Percentiles rank a stretch among this genome's conserved stretches.
Evolutionary conservation across 2,329 filamentous ascomycete species (phyloP).

Genomic region (Sclerotinia spermophila): DNA sequence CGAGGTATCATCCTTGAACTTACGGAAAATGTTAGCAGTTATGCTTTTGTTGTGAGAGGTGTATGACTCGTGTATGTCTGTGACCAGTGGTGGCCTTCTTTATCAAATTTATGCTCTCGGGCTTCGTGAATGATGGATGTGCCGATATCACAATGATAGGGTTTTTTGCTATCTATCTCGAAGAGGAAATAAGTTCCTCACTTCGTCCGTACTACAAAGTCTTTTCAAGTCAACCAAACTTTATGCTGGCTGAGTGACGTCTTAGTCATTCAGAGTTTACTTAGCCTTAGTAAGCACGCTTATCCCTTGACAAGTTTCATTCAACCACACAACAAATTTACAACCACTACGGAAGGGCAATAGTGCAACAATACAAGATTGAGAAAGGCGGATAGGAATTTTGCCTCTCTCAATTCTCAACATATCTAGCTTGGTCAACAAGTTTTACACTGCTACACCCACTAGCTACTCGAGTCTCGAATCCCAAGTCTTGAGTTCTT

Average conservation of each 20-base stretch:
- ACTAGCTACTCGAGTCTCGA: slow-evolving; percentile 19
- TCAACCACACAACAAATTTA: not conserved
- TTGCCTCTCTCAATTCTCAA: slow-evolving; percentile 1
- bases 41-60: not conserved
- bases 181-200: not conserved
- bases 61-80: slow-evolving; percentile 1
- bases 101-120: not conserved
- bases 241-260: not conserved
- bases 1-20: not conserved
- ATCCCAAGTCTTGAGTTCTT: slow-evolving; percentile 15
- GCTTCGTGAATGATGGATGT: slow-evolving; percentile 23
- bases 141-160: slow-evolving; percentile 21
- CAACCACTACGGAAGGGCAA: not conserved
- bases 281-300: slow-evolving; percentile 1
- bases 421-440: not conserved
- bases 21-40: not conserved
- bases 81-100: not conserved
- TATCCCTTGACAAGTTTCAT: not conserved
- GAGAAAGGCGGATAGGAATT: too few relatives aligned
- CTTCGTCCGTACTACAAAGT: not conserved
- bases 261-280: not conserved
- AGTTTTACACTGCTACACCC: not conserved
- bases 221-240: not conserved
- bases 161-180: slow-evolving; percentile 18
- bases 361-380: not conserved